Evolutionary conservation across 345 rosid species (phyloP).

Genomic region (Cardiospermum halicacabum): DNA sequence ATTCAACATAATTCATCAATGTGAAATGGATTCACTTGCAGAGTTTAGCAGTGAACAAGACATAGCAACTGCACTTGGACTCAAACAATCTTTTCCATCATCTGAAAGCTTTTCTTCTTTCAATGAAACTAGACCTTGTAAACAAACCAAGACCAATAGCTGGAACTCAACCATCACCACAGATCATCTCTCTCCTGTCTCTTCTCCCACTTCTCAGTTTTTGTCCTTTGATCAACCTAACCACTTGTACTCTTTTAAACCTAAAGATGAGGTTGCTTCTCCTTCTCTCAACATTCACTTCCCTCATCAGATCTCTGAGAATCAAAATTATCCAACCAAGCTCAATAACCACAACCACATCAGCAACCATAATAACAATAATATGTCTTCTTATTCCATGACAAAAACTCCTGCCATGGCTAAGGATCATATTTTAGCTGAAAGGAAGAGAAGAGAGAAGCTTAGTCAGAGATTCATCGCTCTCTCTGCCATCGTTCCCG

Average conservation of each 20-base stretch:
- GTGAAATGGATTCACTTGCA: slow-evolving; percentile 26
- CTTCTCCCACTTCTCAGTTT: slow-evolving; percentile 20
- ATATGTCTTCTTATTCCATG: slow-evolving; percentile 13
- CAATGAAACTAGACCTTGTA: slow-evolving; percentile 22
- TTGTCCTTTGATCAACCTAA: slow-evolving; percentile 25
- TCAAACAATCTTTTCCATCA: slow-evolving; percentile 30
- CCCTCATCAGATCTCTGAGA: slow-evolving; percentile 3
- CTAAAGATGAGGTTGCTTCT: slow-evolving; percentile 23
- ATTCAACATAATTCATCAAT: slow-evolving; percentile 35
- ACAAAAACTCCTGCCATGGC: slow-evolving; percentile 34
- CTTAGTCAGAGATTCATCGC: slow-evolving; percentile 54
- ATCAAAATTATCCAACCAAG: slow-evolving; percentile 11
- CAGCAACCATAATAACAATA: too few relatives aligned
- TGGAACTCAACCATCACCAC: slow-evolving; percentile 24
- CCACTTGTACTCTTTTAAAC: slow-evolving; percentile 14
- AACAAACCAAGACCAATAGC: slow-evolving; percentile 25
- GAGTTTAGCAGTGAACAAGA: slow-evolving; percentile 22
- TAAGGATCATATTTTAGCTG: slow-evolving; percentile 51
- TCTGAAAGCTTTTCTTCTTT: slow-evolving; percentile 31
- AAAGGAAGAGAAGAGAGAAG: slow-evolving; percentile 55
- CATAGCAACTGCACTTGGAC: slow-evolving; percentile 13
- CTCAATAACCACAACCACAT: slow-evolving; percentile 3
- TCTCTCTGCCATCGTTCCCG: slow-evolving; percentile 52
- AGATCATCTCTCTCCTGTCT: slow-evolving; percentile 10
- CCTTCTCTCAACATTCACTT: slow-evolving; percentile 10